Percentiles rank a stretch among this genome's conserved stretches.
phyloP scores from a whole-genome alignment of 805 yeast species.

The Myxozyma mucilagina region DNA sequence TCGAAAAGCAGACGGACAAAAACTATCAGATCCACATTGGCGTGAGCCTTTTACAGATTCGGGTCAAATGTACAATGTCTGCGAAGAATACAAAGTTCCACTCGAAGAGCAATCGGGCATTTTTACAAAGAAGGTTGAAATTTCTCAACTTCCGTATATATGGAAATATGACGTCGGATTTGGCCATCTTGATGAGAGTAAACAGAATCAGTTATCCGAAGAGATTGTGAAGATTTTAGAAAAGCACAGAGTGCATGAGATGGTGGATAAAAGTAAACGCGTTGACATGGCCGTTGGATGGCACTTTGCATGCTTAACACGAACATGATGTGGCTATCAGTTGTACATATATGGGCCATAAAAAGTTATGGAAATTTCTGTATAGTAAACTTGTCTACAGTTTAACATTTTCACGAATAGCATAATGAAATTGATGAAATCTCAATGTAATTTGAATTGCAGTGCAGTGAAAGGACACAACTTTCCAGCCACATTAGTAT shows the following conservation, averaged over 20 bases:
- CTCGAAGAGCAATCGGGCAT: neutral
- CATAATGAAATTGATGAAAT: too few relatives aligned
- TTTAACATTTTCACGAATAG: too few relatives aligned
- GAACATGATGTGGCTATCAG: too few relatives aligned
- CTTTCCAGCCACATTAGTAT: too few relatives aligned
- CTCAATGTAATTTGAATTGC: too few relatives aligned
- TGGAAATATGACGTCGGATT: neutral
- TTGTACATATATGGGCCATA: too few relatives aligned
- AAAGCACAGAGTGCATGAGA: neutral
- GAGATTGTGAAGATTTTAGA: neutral
- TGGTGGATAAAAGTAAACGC: neutral
- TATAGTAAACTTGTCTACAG: too few relatives aligned
- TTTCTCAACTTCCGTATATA: neutral
- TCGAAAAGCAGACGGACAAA: neutral
- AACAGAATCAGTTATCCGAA: neutral
- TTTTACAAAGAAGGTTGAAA: neutral
- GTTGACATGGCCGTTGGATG: neutral
- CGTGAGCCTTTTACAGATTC: neutral
- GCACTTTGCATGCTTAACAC: neutral
- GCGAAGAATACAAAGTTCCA: neutral
- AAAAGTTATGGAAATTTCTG: too few relatives aligned
- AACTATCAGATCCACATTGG: neutral
- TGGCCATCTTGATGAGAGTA: neutral
- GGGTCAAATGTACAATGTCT: neutral
- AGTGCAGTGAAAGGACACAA: too few relatives aligned